Conservation (phyloP, 106 monocot species). For the Dendrobium huoshanense region DNA sequence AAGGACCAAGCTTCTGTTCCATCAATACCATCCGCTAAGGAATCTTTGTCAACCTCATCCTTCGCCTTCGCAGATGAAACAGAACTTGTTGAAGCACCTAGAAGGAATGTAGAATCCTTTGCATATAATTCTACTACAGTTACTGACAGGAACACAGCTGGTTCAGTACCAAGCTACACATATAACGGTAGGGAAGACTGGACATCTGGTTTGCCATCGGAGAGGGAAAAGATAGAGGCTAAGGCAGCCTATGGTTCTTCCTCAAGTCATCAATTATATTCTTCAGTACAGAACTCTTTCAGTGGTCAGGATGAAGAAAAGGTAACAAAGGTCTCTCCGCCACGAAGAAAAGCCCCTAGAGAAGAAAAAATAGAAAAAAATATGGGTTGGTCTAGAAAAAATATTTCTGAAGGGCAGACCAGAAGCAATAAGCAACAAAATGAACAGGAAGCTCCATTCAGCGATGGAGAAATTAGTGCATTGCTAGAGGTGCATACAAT, state of each 20-base stretch:
- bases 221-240: slow-evolving; percentile 25
- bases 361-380: slow-evolving; percentile 72
- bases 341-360: slow-evolving; percentile 51
- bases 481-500: slow-evolving; percentile 42
- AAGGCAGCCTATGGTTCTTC: slow-evolving; percentile 20
- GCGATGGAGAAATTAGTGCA: slow-evolving; percentile 44
- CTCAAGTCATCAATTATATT: slow-evolving; percentile 21
- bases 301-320: slow-evolving; percentile 58
- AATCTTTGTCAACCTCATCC: slow-evolving; percentile 31
- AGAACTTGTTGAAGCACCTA: slow-evolving; percentile 14
- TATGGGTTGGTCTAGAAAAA: slow-evolving; percentile 33
- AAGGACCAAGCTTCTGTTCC: slow-evolving; percentile 43
- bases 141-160: slow-evolving; percentile 24
- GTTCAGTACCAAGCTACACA: slow-evolving; percentile 11
- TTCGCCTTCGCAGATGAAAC: slow-evolving; percentile 27
- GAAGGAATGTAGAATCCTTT: slow-evolving; percentile 25
- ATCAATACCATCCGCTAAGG: slow-evolving; percentile 26
- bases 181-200: slow-evolving; percentile 47
- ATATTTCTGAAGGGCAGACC: slow-evolving; percentile 23
- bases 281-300: slow-evolving; percentile 26
- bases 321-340: slow-evolving; percentile 71
- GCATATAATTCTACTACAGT: slow-evolving; percentile 26
- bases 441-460: slow-evolving; percentile 24
- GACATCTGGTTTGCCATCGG: slow-evolving; percentile 15
- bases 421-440: slow-evolving; percentile 26